A percentile compares a stretch with the other conserved stretches of the same genome.
Conservation (phyloP, 495 filamentous ascomycete genomes). For the Lepraria neglecta region DNA sequence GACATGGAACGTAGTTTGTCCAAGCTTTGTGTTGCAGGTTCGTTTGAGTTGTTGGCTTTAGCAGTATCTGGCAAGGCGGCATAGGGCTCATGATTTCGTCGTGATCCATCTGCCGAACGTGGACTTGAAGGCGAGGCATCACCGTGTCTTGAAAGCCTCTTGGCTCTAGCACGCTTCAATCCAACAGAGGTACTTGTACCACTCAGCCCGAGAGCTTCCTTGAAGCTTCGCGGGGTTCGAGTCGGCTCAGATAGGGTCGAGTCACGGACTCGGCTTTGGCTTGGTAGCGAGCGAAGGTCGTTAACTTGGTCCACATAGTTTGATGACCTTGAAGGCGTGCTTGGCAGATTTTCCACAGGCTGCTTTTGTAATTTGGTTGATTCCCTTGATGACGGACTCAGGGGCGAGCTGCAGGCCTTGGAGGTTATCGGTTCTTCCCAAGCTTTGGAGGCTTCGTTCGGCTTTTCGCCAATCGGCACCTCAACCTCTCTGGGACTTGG, state of each 20-base stretch:
- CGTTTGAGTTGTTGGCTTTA: not conserved
- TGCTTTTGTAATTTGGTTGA: conserved; percentile 11
- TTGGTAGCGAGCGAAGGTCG: conserved; percentile 25
- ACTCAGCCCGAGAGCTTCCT: conserved; percentile 28
- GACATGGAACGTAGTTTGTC: not conserved
- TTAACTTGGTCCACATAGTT: conserved; percentile 25
- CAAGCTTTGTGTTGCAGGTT: not conserved
- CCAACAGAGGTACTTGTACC: conserved; percentile 32
- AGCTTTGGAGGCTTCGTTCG: conserved; percentile 31
- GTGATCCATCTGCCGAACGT: conserved; percentile 2
- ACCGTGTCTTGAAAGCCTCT: conserved; percentile 42
- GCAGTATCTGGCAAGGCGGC: not conserved
- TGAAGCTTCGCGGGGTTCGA: conserved; percentile 26
- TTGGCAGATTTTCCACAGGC: not conserved
- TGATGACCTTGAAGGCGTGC: conserved; percentile 9
- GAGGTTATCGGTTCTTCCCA: conserved; percentile 25
- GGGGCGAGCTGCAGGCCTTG: not conserved
- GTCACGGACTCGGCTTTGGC: conserved; percentile 15
- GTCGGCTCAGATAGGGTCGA: conserved; percentile 11
- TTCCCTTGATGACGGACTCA: conserved; percentile 17
- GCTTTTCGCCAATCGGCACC: conserved; percentile 70
- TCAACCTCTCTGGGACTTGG: conserved; percentile 53
- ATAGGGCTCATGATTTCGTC: not conserved
- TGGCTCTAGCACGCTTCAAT: conserved; percentile 52
- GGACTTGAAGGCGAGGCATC: conserved; percentile 34